phyloP scores from a whole-genome alignment of 2,329 filamentous ascomycete species.

The Pseudogymnoascus sp. region DNA sequence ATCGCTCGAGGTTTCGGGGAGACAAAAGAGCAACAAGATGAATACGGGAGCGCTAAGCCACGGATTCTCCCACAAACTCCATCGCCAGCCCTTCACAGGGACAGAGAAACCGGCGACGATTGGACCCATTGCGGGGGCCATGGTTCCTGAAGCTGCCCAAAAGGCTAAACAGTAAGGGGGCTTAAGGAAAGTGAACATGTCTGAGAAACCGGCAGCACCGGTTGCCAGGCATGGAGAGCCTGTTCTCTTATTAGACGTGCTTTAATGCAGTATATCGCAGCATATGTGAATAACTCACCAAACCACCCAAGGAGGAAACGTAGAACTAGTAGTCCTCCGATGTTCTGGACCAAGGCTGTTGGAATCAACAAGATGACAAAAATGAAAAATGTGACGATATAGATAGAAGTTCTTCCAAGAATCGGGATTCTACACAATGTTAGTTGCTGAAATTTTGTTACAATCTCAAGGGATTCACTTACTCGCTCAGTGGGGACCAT shows the following conservation, averaged over 20 bases:
- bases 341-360: conserved; percentile 56
- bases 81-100: conserved; percentile 52
- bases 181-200: conserved; percentile 49
- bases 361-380: conserved; percentile 64
- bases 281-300: conserved; percentile 27
- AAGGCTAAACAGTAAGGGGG: conserved; percentile 52
- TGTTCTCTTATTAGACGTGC: conserved; percentile 14
- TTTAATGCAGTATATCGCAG: neutral
- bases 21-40: conserved; percentile 51
- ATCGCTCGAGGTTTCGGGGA: conserved; percentile 57
- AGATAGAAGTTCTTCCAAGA: conserved; percentile 60
- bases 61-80: conserved; percentile 58
- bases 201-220: conserved; percentile 43
- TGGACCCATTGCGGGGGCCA: conserved; percentile 52
- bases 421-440: conserved; percentile 51
- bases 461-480: neutral
- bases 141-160: conserved; percentile 46
- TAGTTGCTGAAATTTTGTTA: neutral
- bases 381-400: conserved; percentile 59
- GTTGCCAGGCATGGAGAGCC: conserved; percentile 57
- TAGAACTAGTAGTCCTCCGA: conserved; percentile 54
- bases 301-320: conserved; percentile 61
- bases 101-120: conserved; percentile 55
- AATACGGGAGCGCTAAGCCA: conserved; percentile 54
- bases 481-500: conserved; percentile 58